Percentiles rank a stretch among this genome's conserved stretches.
These are phyloP conservation scores for Tetraselmis striata DNA, from an alignment of 139 green algal species.

Conservation along the genomic window DNA sequence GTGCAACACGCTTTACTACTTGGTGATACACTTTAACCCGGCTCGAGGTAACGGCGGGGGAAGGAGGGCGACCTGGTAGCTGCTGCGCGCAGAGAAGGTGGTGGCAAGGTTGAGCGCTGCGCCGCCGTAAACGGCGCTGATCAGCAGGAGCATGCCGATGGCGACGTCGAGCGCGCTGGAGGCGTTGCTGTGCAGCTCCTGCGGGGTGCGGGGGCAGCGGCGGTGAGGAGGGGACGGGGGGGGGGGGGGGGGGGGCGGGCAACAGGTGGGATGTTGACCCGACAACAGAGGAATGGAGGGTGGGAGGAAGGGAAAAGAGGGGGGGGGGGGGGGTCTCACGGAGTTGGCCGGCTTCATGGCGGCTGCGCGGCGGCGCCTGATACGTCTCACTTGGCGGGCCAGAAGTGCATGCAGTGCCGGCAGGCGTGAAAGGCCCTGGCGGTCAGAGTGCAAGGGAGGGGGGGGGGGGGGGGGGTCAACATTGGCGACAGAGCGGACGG, in stretches of 20 bases:
- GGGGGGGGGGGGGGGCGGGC: too few relatives aligned
- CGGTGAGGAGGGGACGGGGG: background rate
- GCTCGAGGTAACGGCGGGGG: background rate
- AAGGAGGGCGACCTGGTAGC: background rate
- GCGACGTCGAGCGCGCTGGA: background rate
- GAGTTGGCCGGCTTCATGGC: background rate
- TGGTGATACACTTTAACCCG: too few relatives aligned
- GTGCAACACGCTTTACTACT: too few relatives aligned
- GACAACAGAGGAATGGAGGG: background rate
- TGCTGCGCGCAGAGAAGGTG: background rate
- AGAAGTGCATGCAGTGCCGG: background rate
- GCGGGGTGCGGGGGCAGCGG: background rate
- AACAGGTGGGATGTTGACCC: background rate
- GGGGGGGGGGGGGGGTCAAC: too few relatives aligned
- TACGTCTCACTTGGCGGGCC: background rate
- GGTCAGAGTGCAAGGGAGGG: background rate
- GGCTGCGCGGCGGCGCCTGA: background rate
- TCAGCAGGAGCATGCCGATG: background rate
- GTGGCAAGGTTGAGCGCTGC: background rate
- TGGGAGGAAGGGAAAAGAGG: too few relatives aligned
- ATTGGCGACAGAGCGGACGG: too few relatives aligned
- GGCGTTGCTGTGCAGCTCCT: background rate
- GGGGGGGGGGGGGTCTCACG: too few relatives aligned
- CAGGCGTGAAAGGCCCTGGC: background rate
- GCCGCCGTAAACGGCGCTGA: background rate